Conservation (phyloP, 768 basidiomycete genomes). For the Cystofilobasidium bisporidii region DNA sequence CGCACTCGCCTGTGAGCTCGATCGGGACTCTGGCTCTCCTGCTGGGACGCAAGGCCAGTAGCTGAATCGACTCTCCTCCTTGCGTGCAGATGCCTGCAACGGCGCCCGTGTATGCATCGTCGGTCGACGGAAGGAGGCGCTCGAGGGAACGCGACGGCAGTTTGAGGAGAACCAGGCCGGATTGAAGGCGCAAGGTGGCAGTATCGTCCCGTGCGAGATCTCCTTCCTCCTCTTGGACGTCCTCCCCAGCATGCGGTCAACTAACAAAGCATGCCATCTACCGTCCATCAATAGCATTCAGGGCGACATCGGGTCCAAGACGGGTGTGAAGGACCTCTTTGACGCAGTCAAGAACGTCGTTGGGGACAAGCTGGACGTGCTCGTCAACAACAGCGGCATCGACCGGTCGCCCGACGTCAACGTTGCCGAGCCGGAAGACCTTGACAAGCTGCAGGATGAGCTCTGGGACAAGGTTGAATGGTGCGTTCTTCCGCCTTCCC, state of each 20-base stretch:
- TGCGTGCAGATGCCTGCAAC: slow-evolving; percentile 4
- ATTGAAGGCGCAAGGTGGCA: background rate
- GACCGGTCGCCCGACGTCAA: background rate
- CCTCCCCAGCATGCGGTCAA: background rate
- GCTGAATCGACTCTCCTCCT: background rate
- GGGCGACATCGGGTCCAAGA: slow-evolving; percentile 4
- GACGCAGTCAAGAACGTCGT: background rate
- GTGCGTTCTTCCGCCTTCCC: background rate
- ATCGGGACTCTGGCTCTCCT: background rate
- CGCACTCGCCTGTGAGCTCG: background rate
- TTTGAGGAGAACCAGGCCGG: background rate
- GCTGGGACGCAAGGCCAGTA: too few relatives aligned
- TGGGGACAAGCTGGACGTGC: background rate
- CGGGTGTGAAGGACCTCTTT: background rate
- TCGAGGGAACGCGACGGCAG: background rate
- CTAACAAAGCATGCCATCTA: background rate
- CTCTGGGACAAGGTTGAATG: background rate
- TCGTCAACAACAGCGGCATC: background rate
- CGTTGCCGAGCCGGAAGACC: background rate
- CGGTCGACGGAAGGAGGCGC: background rate
- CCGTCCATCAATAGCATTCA: background rate
- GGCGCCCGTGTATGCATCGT: background rate
- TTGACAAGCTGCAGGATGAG: background rate
- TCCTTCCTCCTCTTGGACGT: background rate
- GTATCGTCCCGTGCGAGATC: background rate